These are phyloP conservation scores for Boeremia exigua DNA, from an alignment of 2,329 filamentous ascomycete species.

Conservation along the genomic window DNA sequence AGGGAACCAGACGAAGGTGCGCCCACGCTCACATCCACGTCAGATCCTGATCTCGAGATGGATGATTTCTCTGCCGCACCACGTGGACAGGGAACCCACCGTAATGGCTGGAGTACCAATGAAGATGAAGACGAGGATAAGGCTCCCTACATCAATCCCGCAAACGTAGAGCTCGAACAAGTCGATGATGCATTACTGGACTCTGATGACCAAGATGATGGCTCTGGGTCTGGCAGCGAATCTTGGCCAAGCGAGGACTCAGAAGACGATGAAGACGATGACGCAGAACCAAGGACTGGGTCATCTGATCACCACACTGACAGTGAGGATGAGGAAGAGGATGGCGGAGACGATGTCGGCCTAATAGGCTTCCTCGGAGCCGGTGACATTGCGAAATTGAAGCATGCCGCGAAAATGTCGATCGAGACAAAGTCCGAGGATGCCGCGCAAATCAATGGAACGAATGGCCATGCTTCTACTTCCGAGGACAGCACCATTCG, in stretches of 20 bases:
- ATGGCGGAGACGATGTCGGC: slow-evolving; percentile 33
- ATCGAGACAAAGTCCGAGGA: slow-evolving; percentile 30
- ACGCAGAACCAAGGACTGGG: slow-evolving; percentile 27
- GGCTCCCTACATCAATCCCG: slow-evolving; percentile 40
- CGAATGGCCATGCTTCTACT: slow-evolving; percentile 43
- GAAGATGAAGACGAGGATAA: slow-evolving; percentile 23
- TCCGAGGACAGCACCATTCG: slow-evolving; percentile 54
- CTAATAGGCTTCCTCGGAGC: slow-evolving; percentile 46
- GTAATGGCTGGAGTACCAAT: slow-evolving; percentile 33
- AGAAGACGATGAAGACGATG: slow-evolving; percentile 28
- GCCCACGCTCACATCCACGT: slow-evolving; percentile 37
- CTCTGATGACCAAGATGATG: slow-evolving; percentile 39
- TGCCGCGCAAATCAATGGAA: slow-evolving; percentile 40
- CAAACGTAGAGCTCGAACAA: slow-evolving; percentile 48
- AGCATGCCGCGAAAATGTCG: slow-evolving; percentile 37
- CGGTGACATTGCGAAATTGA: slow-evolving; percentile 44
- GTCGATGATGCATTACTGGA: slow-evolving; percentile 51
- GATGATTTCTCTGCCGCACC: slow-evolving; percentile 22
- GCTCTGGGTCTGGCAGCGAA: slow-evolving; percentile 44
- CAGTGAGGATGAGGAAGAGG: slow-evolving; percentile 24
- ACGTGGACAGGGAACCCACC: slow-evolving; percentile 18
- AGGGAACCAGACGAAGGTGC: slow-evolving; percentile 32
- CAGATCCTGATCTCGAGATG: slow-evolving; percentile 40
- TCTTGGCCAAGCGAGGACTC: slow-evolving; percentile 48
- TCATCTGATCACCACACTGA: slow-evolving; percentile 37